Base-by-base conservation (phyloP, 305 asterid genomes). In the Rubia peregrina region DNA sequence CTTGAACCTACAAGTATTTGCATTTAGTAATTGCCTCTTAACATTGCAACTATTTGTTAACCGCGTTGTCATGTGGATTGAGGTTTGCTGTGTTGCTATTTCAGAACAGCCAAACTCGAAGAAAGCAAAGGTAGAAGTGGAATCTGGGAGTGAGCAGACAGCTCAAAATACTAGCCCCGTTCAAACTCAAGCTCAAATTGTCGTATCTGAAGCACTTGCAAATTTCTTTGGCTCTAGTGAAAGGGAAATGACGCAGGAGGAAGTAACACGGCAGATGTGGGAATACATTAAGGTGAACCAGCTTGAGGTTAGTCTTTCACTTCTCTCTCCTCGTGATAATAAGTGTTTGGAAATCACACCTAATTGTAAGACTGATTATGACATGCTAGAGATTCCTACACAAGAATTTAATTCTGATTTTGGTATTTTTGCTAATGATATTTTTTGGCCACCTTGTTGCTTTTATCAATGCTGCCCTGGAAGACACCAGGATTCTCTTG, bases 1-100 rank as follows among this genome's bases (percentile, higher is more conserved):
- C 97, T 89, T 40, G 97, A 87, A 68, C 89, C 94, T 66, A 70
- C 96, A 76, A 83, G 97, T 89, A 86, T 67, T 84, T 66, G 10
- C 21, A 53, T 72, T 67, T 64, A 59, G 53, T 74, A 73, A 65
- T 51, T 19, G 19, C 33, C 41, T 74, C 51, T 42, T 26, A 24
- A 4, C 8, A 33, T 9, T 55, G 11, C 17, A 7, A 44, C 38
- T 55, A n/a, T 53, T 40, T 3, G 43, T 42, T 46, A 63, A 19
- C 73, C 73, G 64, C 59, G 55, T 75, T 72, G 65, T 63, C 40
- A 57, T 61, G 71, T 36, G 33, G 30, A 55, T 56, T 67, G 60
- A 68, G 65, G 16, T 71, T 68, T 55, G 68, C 44, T 68, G 61
- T 17, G 53, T 61, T 74, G 59, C 70, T 56, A 68, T 73, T 69